Base-by-base conservation (phyloP, 129 eudicot species). In the Deinandra increscens region DNA sequence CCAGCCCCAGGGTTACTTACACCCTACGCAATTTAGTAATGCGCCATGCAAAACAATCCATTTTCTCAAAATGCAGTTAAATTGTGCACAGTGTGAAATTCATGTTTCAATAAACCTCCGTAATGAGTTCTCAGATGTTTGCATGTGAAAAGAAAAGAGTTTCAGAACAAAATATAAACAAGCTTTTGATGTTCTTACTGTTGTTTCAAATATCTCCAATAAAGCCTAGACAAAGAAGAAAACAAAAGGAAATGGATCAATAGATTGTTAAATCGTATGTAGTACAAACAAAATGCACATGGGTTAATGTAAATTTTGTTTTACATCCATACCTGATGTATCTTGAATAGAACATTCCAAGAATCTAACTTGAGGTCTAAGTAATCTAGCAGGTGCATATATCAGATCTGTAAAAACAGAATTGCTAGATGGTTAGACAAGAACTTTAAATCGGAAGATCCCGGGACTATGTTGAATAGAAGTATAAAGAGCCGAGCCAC, bases 241-340 rank as follows among this genome's bases (percentile, higher is more conserved):
- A 17, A 46, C 5, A 29, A 34, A 20, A 9, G 17, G 19, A 29
- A 14, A 12, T 11, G 7, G n/a, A 54, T 41, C 46, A 74, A 62
- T 37, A n/a, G 12, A 23, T 50, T 59, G 62, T 41, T 23, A 38
- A 37, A 49, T 33, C 8, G 22, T 15, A 58, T 19, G 49, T 63
- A 39, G 33, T 11, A 12, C 43, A 22, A 36, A 37, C 42, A n/a
- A 14, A 67, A 9, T 44, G 9, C 19, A 59, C 33, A 33, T 72
- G 26, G 68, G 48, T 26, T n/a, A n/a, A n/a, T n/a, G n/a, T n/a
- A n/a, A n/a, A n/a, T n/a, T 26, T 33, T 12, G 31, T 14, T 64
- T 51, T 29, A 54, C 66, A 37, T 45, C 18, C 55, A 22, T 78
- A 81, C 82, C 85, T 77, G 80, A 48, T 58, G 75, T 69, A 73